Percentiles rank a stretch among this genome's conserved stretches.
Evolutionary conservation across 2,329 filamentous ascomycete species (phyloP).

Genomic region (Fusarium siculi): DNA sequence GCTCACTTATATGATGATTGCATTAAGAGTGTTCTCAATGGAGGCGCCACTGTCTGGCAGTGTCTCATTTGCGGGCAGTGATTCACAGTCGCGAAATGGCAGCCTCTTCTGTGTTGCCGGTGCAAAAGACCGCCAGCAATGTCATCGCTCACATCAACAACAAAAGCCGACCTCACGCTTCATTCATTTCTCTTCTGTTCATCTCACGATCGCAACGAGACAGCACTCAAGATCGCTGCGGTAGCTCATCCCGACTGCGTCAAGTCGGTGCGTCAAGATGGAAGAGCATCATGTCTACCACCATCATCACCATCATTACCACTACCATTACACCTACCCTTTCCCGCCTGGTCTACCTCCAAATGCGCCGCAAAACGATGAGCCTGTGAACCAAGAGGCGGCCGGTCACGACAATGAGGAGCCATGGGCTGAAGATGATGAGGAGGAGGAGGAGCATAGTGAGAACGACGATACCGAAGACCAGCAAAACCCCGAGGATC

Average conservation of each 20-base stretch:
- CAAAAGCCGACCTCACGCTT: accelerated
- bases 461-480: accelerated
- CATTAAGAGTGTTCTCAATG: accelerated
- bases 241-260: background rate
- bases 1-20: accelerated
- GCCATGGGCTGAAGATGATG: accelerated
- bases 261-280: background rate
- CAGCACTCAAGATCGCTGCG: too few relatives aligned
- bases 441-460: background rate
- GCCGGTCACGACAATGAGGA: accelerated
- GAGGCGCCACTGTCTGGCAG: accelerated
- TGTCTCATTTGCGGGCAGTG: background rate
- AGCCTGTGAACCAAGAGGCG: background rate
- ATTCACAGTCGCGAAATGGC: background rate
- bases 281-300: background rate
- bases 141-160: background rate
- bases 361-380: accelerated
- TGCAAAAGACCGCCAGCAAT: background rate
- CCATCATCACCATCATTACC: background rate
- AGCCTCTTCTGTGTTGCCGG: background rate
- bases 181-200: background rate
- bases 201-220: accelerated
- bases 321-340: background rate
- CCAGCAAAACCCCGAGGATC: background rate
- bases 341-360: background rate